These are phyloP conservation scores for Tolypocladium album DNA, from an alignment of 2,329 filamentous ascomycete genomes.

Conservation along the genomic window DNA sequence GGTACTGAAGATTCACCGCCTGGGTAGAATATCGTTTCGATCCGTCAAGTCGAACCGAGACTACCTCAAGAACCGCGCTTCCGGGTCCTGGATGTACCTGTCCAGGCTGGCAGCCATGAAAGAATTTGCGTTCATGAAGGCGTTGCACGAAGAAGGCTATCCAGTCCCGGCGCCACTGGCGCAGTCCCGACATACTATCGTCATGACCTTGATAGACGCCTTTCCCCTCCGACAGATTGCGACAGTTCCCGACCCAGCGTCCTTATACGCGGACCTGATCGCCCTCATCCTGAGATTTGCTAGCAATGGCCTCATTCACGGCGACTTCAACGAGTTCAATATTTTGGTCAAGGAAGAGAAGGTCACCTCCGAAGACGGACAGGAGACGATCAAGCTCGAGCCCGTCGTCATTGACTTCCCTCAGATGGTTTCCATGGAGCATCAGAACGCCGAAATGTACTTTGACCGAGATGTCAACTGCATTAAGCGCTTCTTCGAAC, in stretches of 20 bases:
- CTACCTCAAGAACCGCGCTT: constrained; percentile 72
- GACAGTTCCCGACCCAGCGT: constrained; percentile 68
- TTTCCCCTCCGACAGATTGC: constrained; percentile 86
- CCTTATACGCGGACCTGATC: constrained; percentile 87
- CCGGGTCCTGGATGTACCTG: constrained; percentile 96
- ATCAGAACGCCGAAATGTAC: constrained; percentile 90
- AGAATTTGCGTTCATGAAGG: constrained; percentile 91
- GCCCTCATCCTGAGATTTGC: constrained; percentile 75
- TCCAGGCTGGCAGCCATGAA: constrained; percentile 86
- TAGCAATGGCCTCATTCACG: constrained; percentile 82
- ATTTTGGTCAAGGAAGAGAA: constrained; percentile 77
- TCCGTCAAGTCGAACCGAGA: constrained; percentile 93
- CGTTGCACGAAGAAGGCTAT: constrained; percentile 72
- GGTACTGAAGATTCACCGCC: constrained; percentile 89
- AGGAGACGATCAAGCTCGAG: constrained; percentile 41
- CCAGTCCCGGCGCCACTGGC: constrained; percentile 79
- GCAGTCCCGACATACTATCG: constrained; percentile 88
- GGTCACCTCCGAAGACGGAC: constrained; percentile 25
- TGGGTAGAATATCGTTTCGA: constrained; percentile 93
- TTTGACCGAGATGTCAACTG: constrained; percentile 95
- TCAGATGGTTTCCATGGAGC: constrained; percentile 94
- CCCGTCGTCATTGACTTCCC: constrained; percentile 96
- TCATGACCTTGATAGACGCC: constrained; percentile 90
- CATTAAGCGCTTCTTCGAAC: constrained; percentile 86
- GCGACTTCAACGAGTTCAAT: constrained; percentile 99